Percentiles rank a stretch among this genome's conserved stretches.
These are phyloP conservation scores for Puccinellia tenuiflora DNA, from an alignment of 176 grass and related monocot genomes.

Conservation along the genomic window DNA sequence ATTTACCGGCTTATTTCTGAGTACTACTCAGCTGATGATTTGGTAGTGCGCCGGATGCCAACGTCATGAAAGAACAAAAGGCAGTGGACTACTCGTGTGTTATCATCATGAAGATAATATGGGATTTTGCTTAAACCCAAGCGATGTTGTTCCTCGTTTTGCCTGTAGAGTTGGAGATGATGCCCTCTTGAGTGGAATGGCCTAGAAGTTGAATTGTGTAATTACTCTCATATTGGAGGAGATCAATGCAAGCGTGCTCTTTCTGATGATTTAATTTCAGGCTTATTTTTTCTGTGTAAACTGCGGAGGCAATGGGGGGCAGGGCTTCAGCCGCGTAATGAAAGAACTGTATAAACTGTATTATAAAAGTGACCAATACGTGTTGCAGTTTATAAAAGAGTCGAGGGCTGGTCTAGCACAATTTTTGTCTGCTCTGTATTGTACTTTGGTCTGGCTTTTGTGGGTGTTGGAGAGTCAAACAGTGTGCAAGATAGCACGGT, in stretches of 20 bases:
- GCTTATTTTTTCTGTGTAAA: slow-evolving; percentile 17
- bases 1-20: slow-evolving; percentile 93
- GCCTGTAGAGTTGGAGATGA: not conserved
- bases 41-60: slow-evolving; percentile 50
- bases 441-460: not conserved
- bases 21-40: slow-evolving; percentile 95
- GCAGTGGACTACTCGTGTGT: not conserved
- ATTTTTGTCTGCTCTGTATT: slow-evolving; percentile 12
- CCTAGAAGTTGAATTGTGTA: not conserved
- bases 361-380: not conserved
- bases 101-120: slow-evolving; percentile 17
- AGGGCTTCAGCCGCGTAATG: not conserved
- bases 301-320: not conserved
- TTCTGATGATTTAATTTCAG: not conserved
- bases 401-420: not conserved
- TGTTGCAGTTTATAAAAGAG: not conserved
- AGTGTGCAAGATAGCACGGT: not conserved
- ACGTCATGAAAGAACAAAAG: slow-evolving; percentile 39
- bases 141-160: not conserved
- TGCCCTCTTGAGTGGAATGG: slow-evolving; percentile 8
- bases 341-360: not conserved
- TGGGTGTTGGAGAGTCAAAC: not conserved
- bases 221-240: not conserved
- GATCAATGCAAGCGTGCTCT: not conserved
- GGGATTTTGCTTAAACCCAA: not conserved